Base-by-base conservation (phyloP, 495 filamentous ascomycete genomes). In the Penicillium steckii region DNA sequence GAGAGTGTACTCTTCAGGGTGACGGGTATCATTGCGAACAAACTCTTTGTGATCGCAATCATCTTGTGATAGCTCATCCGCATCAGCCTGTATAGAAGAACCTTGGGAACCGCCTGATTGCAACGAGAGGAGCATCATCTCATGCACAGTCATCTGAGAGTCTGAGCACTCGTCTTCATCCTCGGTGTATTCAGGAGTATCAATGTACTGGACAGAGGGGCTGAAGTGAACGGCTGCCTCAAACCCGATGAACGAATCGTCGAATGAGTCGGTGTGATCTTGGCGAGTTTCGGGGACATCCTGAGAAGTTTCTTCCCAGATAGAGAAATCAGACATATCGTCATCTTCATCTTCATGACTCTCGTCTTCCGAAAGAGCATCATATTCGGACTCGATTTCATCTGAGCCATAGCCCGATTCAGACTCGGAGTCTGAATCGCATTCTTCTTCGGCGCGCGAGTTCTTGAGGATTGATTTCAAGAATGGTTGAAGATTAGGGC, bases 381-480 rank as follows among this genome's bases (percentile, higher is more conserved):
- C 72, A 44, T 66, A 63, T 8, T 69, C 71, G 10, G 58, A 62
- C 35, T 70, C 71, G 32, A 66, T 70, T 21, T 49, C 65, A 43
- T 73, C 72, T 9, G 74, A 72, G 22, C 66, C 72, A 55, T 77
- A 77, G 12, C 71, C 72, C 17, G 72, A 75, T 49, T 75, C 72
- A 3, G 62, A 73, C 15, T 73, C 71, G 2, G 58, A 66, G 22
- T 63, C 58, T 30, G 61, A 56, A 4, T 60, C 56, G 25, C 24
- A 48, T 18, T 60, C 67, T 15, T 73, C 57, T 25, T 62, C 53
- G 12, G 61, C 43, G 27, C 53, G 68, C 8, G 69, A 58, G 21
- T 71, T 73, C 53, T 77, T 75, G 30, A 74, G 47, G 47, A 76
- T 73, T 12, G 71, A 63, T 51, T 77, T 77, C 44, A 70, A 59